Evolutionary conservation across 768 basidiomycete genomes (phyloP), one percentile per base, ranked within the genome.

Genomic region (Boletus edulis): DNA sequence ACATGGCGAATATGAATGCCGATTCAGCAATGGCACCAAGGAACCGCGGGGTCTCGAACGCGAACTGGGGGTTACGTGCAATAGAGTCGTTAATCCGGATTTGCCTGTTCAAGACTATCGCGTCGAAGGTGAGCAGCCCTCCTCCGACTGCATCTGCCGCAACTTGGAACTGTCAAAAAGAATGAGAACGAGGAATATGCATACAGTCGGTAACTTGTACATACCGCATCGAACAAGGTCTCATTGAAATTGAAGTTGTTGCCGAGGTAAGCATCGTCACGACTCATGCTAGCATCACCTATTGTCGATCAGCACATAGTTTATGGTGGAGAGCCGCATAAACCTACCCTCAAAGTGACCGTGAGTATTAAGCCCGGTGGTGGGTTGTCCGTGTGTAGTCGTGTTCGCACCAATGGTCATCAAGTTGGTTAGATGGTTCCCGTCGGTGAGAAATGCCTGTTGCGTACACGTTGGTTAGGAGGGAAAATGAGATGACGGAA

Each of bases 281-380:
- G 63, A 3, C 63, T 64, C 15, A 58, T 63, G 46, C 64, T 63
- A 6, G 54, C 57, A 52, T 65, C 64, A 29, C 64, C 64, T 65
- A 9, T 29, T 31, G 38, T 56, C 4, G 15, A 37, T 22, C 24
- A 6, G 27, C 27, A 29, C 27, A 9, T 9, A 0, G 27, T 8
- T 29, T 9, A 29, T 9, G 1, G 27, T 29, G 4, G 4, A 31
- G 32, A 29, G 27, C 8, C 27, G 27, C 27, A 29, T 29, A 8
- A 49, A 1, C 5, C 39, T 43, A 49, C 64, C 64, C 56, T 65
- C 58, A 35, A 64, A 60, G 17, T 57, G 61, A 4, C 62, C 56
- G 11, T 67, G 65, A 18, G 50, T 64, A 31, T 55, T 66, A 0
- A 66, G 49, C 9, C 64, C 58, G 0, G 58, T 53, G 34, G 54